Percentiles rank a stretch among this genome's conserved stretches.
phyloP scores from a whole-genome alignment of 2,329 filamentous ascomycete genomes.

The Venturia asperata region DNA sequence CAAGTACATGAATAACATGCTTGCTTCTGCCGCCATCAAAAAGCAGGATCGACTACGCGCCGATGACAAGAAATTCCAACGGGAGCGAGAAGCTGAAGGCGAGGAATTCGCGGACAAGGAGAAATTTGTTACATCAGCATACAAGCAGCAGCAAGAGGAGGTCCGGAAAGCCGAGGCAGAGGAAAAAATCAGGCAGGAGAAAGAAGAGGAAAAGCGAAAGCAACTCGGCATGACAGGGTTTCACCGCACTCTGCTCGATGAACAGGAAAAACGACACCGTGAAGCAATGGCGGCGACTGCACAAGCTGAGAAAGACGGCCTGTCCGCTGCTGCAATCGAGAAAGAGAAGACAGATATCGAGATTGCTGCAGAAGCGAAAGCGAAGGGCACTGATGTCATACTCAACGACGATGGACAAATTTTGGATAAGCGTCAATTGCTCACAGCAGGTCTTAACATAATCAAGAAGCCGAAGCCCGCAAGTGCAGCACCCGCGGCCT shows the following conservation, averaged over 20 bases:
- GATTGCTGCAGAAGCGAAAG: constrained; percentile 59
- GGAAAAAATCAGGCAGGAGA: constrained; percentile 59
- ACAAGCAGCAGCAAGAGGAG: constrained; percentile 74
- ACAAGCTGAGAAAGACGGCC: constrained; percentile 31
- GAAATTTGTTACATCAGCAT: constrained; percentile 77
- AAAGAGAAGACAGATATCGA: constrained; percentile 54
- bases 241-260: constrained; percentile 66
- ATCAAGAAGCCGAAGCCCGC: constrained; percentile 53
- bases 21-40: constrained; percentile 65
- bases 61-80: constrained; percentile 70
- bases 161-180: constrained; percentile 63
- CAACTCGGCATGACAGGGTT: constrained; percentile 70
- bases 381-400: constrained; percentile 55
- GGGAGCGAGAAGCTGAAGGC: constrained; percentile 71
- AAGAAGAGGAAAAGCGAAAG: constrained; percentile 57
- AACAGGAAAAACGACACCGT: constrained; percentile 61
- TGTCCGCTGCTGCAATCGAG: constrained; percentile 33
- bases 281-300: constrained; percentile 58
- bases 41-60: constrained; percentile 73
- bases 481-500: constrained; percentile 29
- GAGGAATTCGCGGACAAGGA: constrained; percentile 78
- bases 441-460: constrained; percentile 69
- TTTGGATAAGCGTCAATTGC: constrained; percentile 74
- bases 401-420: constrained; percentile 79
- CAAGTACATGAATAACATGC: constrained; percentile 70